These are phyloP conservation scores for Tricharina praecox DNA, from an alignment of 495 filamentous ascomycete genomes.

Conservation along the genomic window DNA sequence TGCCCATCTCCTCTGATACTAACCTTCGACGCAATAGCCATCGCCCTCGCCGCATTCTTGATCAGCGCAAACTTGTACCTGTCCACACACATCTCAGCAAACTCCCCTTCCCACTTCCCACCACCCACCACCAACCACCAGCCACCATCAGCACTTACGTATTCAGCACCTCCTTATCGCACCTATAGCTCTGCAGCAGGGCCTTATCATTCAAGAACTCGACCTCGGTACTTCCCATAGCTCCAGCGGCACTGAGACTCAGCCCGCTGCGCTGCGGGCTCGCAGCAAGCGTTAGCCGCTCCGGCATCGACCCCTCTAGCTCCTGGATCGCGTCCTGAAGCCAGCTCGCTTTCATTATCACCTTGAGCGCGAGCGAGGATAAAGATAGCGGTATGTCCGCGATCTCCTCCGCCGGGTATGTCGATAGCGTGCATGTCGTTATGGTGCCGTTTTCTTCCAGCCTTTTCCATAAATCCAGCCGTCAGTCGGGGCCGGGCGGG, in stretches of 20 bases:
- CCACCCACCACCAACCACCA: too few species aligned
- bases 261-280: slow-evolving; percentile 52
- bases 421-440: slow-evolving; percentile 82
- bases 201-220: slow-evolving; percentile 65
- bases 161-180: slow-evolving; percentile 30
- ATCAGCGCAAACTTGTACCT: slow-evolving; percentile 69
- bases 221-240: slow-evolving; percentile 62
- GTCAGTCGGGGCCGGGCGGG: too few species aligned
- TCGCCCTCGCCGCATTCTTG: slow-evolving; percentile 65
- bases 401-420: slow-evolving; percentile 54
- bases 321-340: slow-evolving; percentile 23
- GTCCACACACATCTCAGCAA: too few species aligned
- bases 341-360: slow-evolving; percentile 51
- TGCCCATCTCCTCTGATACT: slow-evolving; percentile 73
- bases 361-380: slow-evolving; percentile 66
- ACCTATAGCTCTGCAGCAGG: slow-evolving; percentile 60
- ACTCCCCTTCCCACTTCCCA: too few species aligned
- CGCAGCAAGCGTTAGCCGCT: slow-evolving; percentile 44
- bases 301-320: slow-evolving; percentile 33
- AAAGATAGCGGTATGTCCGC: slow-evolving; percentile 70
- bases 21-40: slow-evolving; percentile 81
- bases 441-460: slow-evolving; percentile 72
- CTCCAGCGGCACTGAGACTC: slow-evolving; percentile 52
- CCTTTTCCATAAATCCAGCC: too few species aligned
- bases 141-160: too few species aligned